Evolutionary conservation across 257 asterid species (phyloP), one percentile per base, ranked within the genome.

Genomic region (Datura wrightii): DNA sequence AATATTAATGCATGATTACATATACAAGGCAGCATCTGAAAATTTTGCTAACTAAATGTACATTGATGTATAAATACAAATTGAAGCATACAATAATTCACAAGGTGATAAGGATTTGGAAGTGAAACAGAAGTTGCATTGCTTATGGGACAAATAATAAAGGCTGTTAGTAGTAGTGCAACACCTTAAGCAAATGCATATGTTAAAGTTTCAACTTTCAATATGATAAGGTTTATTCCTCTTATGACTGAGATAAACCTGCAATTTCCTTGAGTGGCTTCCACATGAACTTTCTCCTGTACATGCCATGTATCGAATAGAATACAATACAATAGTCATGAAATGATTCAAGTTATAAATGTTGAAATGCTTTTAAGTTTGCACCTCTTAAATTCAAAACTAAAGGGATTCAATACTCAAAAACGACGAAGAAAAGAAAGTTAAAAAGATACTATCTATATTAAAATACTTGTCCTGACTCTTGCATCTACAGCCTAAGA

Each of bases 251-350:
- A 66, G 93, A 83, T 85, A 92, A 65, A 82, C 88, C 97, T 13
- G 95, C 93, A 69, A 91, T 90, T 85, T 93, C 97, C 87, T 92
- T 92, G 72, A 95, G 91, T 80, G 98, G 98, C 83, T 85, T 95
- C 98, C 98, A 95, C 88, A 93, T 42, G 60, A 95, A 92, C 84
- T 93, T 95, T 84, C 97, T 89, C 98, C 97, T 95, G 91, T 87
- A 82, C 15, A 84, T 18, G 36, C 60, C 59, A 69, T 50, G 19
- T 24, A 24, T 1, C 1, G 1, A 83, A 53, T 7, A 19, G 41
- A 72, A 46, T 46, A 0, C 31, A 24, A 59, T 62, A 69, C 16
- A 59, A 62, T 54, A 6, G 8, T 78, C 41, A 48, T 65, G 62
- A 52, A 14, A 56, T 41, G 56, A 14, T 1, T 62, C 53, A 37